Conservation (phyloP, 2,329 filamentous ascomycete genomes). For the Dactylonectria macrodidyma region DNA sequence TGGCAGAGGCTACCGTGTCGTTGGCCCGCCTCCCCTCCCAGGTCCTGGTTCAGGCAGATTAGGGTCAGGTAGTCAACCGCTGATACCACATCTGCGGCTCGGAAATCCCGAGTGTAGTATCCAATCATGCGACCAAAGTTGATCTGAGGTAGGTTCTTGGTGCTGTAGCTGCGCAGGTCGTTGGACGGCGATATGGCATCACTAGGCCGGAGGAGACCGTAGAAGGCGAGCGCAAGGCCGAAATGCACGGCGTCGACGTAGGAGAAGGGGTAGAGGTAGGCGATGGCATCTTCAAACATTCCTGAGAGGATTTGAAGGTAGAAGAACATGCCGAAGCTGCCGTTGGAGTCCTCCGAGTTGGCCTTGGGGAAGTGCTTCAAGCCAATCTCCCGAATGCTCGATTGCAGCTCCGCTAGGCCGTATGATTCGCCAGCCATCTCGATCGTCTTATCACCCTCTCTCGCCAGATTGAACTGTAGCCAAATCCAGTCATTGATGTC, state of each 20-base stretch:
- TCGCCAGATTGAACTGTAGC: constrained; percentile 79
- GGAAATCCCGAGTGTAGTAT: constrained; percentile 96
- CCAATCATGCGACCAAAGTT: constrained; percentile 96
- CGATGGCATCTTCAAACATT: constrained; percentile 94
- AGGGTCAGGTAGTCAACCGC: constrained; percentile 94
- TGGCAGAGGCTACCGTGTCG: constrained; percentile 89
- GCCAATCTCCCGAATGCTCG: constrained; percentile 89
- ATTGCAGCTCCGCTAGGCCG: constrained; percentile 78
- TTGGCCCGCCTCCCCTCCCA: constrained; percentile 80
- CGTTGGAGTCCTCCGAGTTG: constrained; percentile 80
- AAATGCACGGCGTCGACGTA: constrained; percentile 97
- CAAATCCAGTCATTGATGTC: constrained; percentile 81
- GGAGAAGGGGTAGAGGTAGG: constrained; percentile 91
- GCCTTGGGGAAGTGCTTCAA: constrained; percentile 91
- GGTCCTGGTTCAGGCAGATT: constrained; percentile 91
- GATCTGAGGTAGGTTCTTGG: constrained; percentile 82
- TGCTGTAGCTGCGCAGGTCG: constrained; percentile 78
- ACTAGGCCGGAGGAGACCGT: constrained; percentile 89
- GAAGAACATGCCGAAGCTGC: constrained; percentile 91
- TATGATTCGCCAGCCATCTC: constrained; percentile 78
- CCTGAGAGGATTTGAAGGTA: constrained; percentile 91
- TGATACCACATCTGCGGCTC: constrained; percentile 88
- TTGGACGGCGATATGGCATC: constrained; percentile 83
- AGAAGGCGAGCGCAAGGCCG: constrained; percentile 89
- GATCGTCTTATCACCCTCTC: constrained; percentile 74